Conservation (phyloP, 805 yeast genomes). For the Candida tibetensis region DNA sequence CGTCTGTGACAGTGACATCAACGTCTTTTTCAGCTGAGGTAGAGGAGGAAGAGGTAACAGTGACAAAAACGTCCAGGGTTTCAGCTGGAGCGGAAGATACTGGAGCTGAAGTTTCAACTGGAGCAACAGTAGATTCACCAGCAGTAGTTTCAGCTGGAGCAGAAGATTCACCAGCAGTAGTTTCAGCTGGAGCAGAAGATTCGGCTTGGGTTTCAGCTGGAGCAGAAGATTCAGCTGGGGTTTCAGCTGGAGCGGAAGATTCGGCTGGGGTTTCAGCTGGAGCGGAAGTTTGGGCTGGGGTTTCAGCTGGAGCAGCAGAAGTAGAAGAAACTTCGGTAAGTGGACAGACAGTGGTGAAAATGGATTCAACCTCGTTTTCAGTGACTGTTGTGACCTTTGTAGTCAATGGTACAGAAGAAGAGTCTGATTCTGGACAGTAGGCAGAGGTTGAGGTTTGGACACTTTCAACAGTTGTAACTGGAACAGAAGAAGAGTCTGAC, state of each 20-base stretch:
- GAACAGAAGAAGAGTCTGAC: conserved; percentile 2
- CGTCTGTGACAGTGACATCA: conserved; percentile 11
- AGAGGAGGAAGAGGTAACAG: not conserved
- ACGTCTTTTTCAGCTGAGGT: too few relatives aligned
- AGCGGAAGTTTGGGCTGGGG: conserved; percentile 6
- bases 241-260: conserved; percentile 4
- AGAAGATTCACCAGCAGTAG: conserved; percentile 7
- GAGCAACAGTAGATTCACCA: conserved; percentile 1
- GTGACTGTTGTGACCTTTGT: conserved; percentile 15
- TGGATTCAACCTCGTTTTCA: conserved; percentile 13
- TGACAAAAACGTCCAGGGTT: conserved; percentile 1
- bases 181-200: conserved; percentile 5
- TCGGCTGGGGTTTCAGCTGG: too few relatives aligned
- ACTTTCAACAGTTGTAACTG: conserved; percentile 4
- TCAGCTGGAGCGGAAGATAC: conserved; percentile 2
- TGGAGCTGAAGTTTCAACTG: conserved; percentile 1
- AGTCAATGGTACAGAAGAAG: conserved; percentile 8
- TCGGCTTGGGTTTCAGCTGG: conserved; percentile 3
- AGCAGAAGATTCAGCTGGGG: conserved; percentile 11
- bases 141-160: conserved; percentile 7
- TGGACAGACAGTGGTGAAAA: conserved; percentile 16
- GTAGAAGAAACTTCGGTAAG: conserved; percentile 7
- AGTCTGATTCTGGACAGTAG: conserved; percentile 13
- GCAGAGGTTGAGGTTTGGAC: conserved; percentile 18
- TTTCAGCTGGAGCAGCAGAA: conserved; percentile 5